Evolutionary conservation across 108 stramenopile species (phyloP), one percentile per base, ranked within the genome.

Genomic region (Stephanodiscus minutulus): DNA sequence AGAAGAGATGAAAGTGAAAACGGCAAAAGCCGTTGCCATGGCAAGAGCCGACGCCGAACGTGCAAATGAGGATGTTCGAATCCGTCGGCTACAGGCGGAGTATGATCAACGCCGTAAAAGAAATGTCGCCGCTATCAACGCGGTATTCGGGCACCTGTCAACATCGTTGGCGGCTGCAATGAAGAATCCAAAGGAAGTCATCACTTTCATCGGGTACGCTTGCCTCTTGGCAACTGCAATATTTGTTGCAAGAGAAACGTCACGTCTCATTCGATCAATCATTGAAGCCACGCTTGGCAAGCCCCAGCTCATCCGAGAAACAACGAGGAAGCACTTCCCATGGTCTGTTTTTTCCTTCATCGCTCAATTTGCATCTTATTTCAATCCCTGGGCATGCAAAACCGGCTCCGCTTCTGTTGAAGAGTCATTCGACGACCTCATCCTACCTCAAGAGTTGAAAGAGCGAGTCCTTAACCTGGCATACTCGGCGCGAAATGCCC

Each of bases 231-330:
- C 70, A 25, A 67, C 61, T 50, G 80, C 80, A 21, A 69, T 85
- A 22, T 86, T 74, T 64, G 21, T 72, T 39, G 80, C 85, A 12
- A 81, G 72, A 50, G 89, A 83, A 56, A 54, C 66, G 35, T 74
- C 86, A 25, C 66, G 66, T 18, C 70, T 88, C 5, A 57, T 79
- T 33, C 73, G 83, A 8, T 68, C 74, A 29, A 46, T 90, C 12
- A 73, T 90, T 28, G 90, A 93, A 77, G 70, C 73, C 35, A 80
- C 66, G 13, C 70, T 93, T 20, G 92, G 92, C 1, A 82, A 85
- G 55, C 92, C 92, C 25, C 77, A 82, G 27, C 82, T 93, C 13
- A 81, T 93, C 28, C 54, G 92, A 37, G 92, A 93, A 73, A 91
- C 92, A 1, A 86, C 87, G 2, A 77, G 89, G n/a, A 68, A 68